phyloP scores from a whole-genome alignment of 306 rosid species.

The Inga laurina region DNA sequence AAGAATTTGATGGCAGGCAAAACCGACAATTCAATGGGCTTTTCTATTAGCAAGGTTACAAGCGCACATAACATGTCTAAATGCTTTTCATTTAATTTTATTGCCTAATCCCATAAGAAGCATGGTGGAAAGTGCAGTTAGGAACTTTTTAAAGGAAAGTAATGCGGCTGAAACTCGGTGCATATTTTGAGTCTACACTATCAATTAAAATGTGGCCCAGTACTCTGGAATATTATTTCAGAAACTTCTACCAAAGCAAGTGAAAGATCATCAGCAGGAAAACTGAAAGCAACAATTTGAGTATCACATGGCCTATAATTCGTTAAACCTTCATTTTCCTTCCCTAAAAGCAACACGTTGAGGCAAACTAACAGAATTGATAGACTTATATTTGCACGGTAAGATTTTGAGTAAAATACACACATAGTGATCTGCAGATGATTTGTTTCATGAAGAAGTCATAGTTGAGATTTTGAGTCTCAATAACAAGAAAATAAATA shows the following conservation, averaged over 20 bases:
- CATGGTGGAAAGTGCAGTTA: not conserved
- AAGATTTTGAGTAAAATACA: not conserved
- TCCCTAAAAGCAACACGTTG: conserved; percentile 10
- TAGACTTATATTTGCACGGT: not conserved
- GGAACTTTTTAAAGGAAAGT: not conserved
- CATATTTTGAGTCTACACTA: not conserved
- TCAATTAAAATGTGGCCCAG: not conserved
- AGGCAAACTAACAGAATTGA: not conserved
- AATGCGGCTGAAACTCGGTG: not conserved
- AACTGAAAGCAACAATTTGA: conserved; percentile 24
- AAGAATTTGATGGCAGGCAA: not conserved
- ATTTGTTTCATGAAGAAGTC: not conserved
- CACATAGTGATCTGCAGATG: not conserved
- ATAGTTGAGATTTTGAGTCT: not conserved
- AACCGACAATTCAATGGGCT: not conserved
- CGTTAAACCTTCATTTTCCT: conserved; percentile 1
- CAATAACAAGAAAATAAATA: not conserved
- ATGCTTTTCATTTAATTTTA: conserved; percentile 1
- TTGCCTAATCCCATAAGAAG: not conserved
- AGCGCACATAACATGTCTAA: not conserved
- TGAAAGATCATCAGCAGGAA: conserved; percentile 1
- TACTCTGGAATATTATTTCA: conserved; percentile 7
- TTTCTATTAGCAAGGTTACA: not conserved
- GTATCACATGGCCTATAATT: conserved; percentile 12
- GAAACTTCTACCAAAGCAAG: conserved; percentile 15